Evolutionary conservation across 2,329 filamentous ascomycete species (phyloP).

Genomic region (Magnaporthales sp.): DNA sequence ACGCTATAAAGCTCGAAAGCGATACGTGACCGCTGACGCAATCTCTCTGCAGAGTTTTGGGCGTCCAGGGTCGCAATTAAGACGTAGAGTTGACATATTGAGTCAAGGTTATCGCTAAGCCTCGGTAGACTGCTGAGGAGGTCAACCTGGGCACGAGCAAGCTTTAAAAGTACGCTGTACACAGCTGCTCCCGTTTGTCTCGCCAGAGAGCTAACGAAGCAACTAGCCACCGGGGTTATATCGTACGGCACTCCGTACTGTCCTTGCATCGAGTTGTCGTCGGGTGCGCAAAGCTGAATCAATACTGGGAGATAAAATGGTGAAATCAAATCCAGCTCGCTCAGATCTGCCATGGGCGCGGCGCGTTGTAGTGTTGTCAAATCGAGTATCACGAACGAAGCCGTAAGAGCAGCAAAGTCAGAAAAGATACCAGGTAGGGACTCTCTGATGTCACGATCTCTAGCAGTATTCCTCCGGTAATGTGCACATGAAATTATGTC

Average conservation of each 20-base stretch:
- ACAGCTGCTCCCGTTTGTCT: constrained; percentile 25
- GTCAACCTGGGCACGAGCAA: constrained; percentile 30
- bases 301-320: constrained; percentile 29
- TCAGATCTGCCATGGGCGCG: constrained; percentile 17
- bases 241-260: constrained; percentile 22
- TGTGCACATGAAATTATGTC: constrained; percentile 31
- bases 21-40: constrained; percentile 10
- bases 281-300: neutral
- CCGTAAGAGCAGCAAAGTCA: constrained; percentile 39
- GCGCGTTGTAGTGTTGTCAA: constrained; percentile 20
- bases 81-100: constrained; percentile 25
- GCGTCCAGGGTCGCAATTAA: constrained; percentile 8
- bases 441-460: constrained; percentile 18
- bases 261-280: constrained; percentile 9
- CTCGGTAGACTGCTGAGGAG: constrained; percentile 37
- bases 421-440: constrained; percentile 28
- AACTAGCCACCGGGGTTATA: constrained; percentile 29
- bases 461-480: constrained; percentile 9
- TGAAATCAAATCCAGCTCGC: constrained; percentile 31
- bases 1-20: constrained; percentile 31
- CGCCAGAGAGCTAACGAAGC: constrained; percentile 28
- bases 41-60: neutral
- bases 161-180: constrained; percentile 30
- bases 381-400: constrained; percentile 44
- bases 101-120: constrained; percentile 32